Base-by-base conservation (phyloP, 2,329 filamentous ascomycete species). In the Cordyceps sp. region DNA sequence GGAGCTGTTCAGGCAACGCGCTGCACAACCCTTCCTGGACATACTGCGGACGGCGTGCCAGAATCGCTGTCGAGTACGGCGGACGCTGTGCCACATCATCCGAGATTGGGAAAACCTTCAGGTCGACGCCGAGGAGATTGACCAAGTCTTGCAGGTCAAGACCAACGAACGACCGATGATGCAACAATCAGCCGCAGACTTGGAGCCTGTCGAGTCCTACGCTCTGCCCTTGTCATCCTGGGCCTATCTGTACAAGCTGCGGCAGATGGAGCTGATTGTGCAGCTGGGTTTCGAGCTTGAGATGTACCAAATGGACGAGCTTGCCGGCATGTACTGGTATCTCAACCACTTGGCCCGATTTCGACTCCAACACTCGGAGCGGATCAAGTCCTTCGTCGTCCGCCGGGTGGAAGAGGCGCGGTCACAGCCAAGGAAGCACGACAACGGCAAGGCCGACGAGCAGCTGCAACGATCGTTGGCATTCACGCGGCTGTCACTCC, bases 211-310 rank as follows among this genome's bases (percentile, higher is more conserved):
- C 3, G 67, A 76, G 28, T 59, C 71, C 1, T 77, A 71, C 47
- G 66, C 76, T 0, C 78, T 81, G 32, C 76, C 84, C 0, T 63
- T 96, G 1, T 84, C 81, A 2, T 85, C 80, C 4, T 98, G 90
- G 90, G 72, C 77, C 0, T 92, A 88, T 45, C 69, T 86, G 37
- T 82, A 93, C 54, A 96, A 94, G 53, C 65, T 94, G n/a, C 72
- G 70, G 20, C 73, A 88, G 45, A 83, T 94, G 66, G 78, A 88
- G 48, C 79, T 76, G 62, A 78, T 92, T 29, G 66, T 94, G 13
- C 81, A 94, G 47, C 72, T 94, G 21, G 90, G 92, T 10, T 96
- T 98, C 51, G 90, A 98, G 54, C 74, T 94, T 10, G 78, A 88
- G 27, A 71, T 93, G 9, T 96, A 96, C 53, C 75, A 88, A 33